Conservation (phyloP, 768 basidiomycete genomes). For the Boletus sp. region DNA sequence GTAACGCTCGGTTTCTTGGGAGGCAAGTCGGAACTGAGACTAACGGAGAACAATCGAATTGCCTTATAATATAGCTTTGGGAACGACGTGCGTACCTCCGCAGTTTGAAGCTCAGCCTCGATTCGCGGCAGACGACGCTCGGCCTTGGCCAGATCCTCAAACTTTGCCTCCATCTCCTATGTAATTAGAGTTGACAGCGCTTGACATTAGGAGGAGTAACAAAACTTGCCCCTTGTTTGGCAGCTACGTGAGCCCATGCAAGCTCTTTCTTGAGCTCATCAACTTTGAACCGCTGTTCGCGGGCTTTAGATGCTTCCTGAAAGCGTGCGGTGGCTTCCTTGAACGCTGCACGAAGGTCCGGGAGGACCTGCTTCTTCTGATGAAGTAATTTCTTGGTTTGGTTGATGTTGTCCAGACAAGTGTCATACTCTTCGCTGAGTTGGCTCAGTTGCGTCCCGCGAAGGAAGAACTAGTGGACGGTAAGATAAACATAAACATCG, state of each 20-base stretch:
- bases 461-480: conserved; percentile 74
- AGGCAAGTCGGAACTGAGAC: conserved; percentile 33
- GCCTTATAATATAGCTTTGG: neutral
- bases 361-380: conserved; percentile 73
- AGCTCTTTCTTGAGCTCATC: conserved; percentile 75
- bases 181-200: neutral
- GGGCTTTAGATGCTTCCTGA: conserved; percentile 70
- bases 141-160: conserved; percentile 39
- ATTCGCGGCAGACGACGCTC: conserved; percentile 40
- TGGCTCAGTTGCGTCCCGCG: conserved; percentile 89
- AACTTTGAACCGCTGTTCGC: conserved; percentile 63
- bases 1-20: conserved; percentile 33
- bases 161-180: conserved; percentile 44
- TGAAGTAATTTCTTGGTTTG: conserved; percentile 61
- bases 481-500: conserved; percentile 6
- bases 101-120: conserved; percentile 36
- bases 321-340: conserved; percentile 57
- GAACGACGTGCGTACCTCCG: conserved; percentile 32
- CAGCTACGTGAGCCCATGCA: conserved; percentile 82
- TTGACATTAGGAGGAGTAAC: neutral
- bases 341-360: conserved; percentile 63
- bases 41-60: conserved; percentile 12
- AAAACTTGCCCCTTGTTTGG: conserved; percentile 58
- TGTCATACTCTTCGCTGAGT: conserved; percentile 82
- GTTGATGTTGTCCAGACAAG: conserved; percentile 67